These are phyloP conservation scores for Berberis thunbergii DNA, from an alignment of 164 flowering plant species.

Conservation along the genomic window DNA sequence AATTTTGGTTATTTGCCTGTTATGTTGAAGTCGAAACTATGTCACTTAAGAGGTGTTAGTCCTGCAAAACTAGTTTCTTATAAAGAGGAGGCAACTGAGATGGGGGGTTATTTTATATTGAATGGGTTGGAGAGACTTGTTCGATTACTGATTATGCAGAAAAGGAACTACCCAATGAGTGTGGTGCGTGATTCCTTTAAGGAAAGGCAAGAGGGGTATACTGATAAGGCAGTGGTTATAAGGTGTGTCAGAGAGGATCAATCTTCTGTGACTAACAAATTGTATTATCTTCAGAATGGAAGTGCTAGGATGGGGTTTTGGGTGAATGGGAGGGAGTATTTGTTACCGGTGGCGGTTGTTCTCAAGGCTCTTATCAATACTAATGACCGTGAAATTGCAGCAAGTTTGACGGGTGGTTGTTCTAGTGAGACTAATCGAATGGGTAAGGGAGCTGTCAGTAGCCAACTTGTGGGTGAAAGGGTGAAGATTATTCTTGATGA, in stretches of 20 bases:
- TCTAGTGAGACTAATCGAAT: conserved; percentile 36
- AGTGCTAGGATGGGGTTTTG: conserved; percentile 93
- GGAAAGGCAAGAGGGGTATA: conserved; percentile 64
- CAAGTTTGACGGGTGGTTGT: conserved; percentile 42
- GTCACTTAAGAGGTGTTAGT: conserved; percentile 55
- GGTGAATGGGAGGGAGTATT: conserved; percentile 67
- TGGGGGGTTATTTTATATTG: conserved; percentile 95
- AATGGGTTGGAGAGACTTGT: conserved; percentile 83
- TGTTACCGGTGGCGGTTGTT: conserved; percentile 87
- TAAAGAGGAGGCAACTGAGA: conserved; percentile 79
- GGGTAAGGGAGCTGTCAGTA: conserved; percentile 58
- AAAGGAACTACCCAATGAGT: conserved; percentile 76
- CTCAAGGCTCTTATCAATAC: conserved; percentile 85
- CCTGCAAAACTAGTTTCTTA: conserved; percentile 33
- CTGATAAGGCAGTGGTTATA: conserved; percentile 65
- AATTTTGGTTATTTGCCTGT: conserved; percentile 66
- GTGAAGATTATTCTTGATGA: conserved; percentile 85
- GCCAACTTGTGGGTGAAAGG: conserved; percentile 81
- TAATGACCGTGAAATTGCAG: conserved; percentile 69
- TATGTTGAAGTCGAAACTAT: conserved; percentile 81
- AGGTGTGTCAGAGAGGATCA: conserved; percentile 91
- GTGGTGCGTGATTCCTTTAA: conserved; percentile 56
- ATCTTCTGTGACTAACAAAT: conserved; percentile 57
- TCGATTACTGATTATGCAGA: conserved; percentile 60
- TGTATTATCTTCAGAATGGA: conserved; percentile 84